phyloP scores from a whole-genome alignment of 2,329 filamentous ascomycete genomes.

The Sordariomycetes sp. region DNA sequence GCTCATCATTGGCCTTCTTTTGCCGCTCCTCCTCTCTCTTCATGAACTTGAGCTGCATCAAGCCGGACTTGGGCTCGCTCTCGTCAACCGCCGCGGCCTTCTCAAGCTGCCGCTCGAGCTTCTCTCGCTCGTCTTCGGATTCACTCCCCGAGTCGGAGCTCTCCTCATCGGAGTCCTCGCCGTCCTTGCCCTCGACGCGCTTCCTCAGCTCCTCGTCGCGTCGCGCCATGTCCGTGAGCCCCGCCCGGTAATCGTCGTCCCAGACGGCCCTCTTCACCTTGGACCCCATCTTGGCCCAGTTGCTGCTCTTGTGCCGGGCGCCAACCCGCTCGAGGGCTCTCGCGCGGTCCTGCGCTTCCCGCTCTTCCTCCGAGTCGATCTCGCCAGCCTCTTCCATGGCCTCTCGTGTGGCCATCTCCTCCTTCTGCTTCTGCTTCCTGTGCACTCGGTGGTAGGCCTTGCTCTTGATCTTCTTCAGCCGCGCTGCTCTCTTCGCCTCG shows the following conservation, averaged over 20 bases:
- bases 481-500: conserved; percentile 78
- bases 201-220: conserved; percentile 72
- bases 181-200: conserved; percentile 59
- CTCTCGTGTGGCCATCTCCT: conserved; percentile 41
- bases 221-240: conserved; percentile 70
- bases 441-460: conserved; percentile 91
- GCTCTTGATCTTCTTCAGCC: conserved; percentile 98
- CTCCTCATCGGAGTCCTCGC: conserved; percentile 46
- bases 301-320: conserved; percentile 75
- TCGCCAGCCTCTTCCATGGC: conserved; percentile 45
- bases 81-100: conserved; percentile 31
- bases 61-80: conserved; percentile 47
- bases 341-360: conserved; percentile 56
- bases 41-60: conserved; percentile 92
- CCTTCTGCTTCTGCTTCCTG: conserved; percentile 55
- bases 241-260: conserved; percentile 77
- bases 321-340: conserved; percentile 80
- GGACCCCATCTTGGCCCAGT: conserved; percentile 81
- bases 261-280: conserved; percentile 70
- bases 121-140: conserved; percentile 26
- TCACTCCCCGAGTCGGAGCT: conserved; percentile 35
- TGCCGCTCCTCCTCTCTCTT: conserved; percentile 70
- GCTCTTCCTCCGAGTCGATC: conserved; percentile 54
- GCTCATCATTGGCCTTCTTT: conserved; percentile 71
- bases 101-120: conserved; percentile 36